Conservation (phyloP, 176 grass and related monocot genomes). For the Oryza rufipogon region DNA sequence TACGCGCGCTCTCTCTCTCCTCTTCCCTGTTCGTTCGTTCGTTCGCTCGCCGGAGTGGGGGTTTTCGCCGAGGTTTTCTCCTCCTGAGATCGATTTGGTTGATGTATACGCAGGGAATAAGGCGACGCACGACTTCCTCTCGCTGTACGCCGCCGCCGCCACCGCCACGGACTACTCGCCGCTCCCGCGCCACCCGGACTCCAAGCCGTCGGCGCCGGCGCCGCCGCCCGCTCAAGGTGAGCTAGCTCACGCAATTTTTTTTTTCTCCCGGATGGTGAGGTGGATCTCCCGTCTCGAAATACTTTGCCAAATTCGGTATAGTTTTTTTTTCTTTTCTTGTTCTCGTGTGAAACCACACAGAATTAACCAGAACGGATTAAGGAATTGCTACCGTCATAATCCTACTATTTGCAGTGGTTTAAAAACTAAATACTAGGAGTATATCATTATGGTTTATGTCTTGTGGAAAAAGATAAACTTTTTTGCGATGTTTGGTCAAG, state of each 20-base stretch:
- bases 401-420: not conserved
- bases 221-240: conserved; percentile 65
- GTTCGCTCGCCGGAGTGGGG: not conserved
- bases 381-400: not conserved
- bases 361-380: not conserved
- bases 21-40: not conserved
- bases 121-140: conserved; percentile 88
- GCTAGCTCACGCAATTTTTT: not conserved
- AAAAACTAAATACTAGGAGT: not conserved
- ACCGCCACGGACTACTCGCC: conserved; percentile 63
- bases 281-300: not conserved
- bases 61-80: not conserved
- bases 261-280: not conserved
- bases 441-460: not conserved
- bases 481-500: not conserved
- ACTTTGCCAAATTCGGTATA: conserved; percentile 1
- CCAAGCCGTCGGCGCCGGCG: conserved; percentile 40
- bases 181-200: conserved; percentile 43
- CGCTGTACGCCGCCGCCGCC: conserved; percentile 50
- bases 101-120: conserved; percentile 61
- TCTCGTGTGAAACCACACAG: not conserved
- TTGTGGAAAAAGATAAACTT: not conserved
- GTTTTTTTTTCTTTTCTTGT: not conserved
- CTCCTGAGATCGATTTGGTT: not conserved
- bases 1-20: not conserved